Evolutionary conservation across 2,329 filamentous ascomycete species (phyloP).

Genomic region (Venturia asperata): DNA sequence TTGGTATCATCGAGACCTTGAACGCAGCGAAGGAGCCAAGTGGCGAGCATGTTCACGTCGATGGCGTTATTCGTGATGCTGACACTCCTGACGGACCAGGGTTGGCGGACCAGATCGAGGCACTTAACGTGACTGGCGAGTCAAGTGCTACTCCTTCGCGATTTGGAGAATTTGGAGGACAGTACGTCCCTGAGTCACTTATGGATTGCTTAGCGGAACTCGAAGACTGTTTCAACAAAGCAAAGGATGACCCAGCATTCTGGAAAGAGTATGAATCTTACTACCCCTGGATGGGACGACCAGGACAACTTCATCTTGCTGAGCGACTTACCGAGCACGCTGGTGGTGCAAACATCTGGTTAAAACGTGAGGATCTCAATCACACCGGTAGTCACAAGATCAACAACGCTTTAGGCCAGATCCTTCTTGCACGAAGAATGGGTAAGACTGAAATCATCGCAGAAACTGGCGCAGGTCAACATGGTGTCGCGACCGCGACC

Average conservation of each 20-base stretch:
- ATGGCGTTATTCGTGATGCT: conserved; percentile 57
- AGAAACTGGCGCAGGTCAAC: conserved; percentile 94
- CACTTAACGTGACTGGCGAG: conserved; percentile 58
- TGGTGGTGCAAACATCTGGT: conserved; percentile 90
- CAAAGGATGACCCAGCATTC: conserved; percentile 80
- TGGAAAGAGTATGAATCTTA: conserved; percentile 96
- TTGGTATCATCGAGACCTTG: conserved; percentile 63
- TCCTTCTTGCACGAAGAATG: conserved; percentile 74
- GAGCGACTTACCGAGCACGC: conserved; percentile 81
- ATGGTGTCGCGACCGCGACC: conserved; percentile 94
- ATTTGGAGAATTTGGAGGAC: conserved; percentile 93
- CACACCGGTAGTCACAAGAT: conserved; percentile 99
- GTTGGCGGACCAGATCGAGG: conserved; percentile 76
- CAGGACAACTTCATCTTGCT: conserved; percentile 83
- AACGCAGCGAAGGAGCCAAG: conserved; percentile 53
- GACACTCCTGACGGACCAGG: conserved; percentile 53
- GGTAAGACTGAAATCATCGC: conserved; percentile 98
- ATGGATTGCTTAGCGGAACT: conserved; percentile 95
- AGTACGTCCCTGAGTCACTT: conserved; percentile 93
- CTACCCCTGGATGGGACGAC: conserved; percentile 95
- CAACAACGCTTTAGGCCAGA: conserved; percentile 94
- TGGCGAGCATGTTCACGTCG: conserved; percentile 53
- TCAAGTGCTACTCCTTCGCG: conserved; percentile 63
- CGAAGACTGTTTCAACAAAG: conserved; percentile 82
- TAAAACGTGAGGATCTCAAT: conserved; percentile 96